Base-by-base conservation (phyloP, 2,329 filamentous ascomycete species). In the Ceratocystis diversiconidia region DNA sequence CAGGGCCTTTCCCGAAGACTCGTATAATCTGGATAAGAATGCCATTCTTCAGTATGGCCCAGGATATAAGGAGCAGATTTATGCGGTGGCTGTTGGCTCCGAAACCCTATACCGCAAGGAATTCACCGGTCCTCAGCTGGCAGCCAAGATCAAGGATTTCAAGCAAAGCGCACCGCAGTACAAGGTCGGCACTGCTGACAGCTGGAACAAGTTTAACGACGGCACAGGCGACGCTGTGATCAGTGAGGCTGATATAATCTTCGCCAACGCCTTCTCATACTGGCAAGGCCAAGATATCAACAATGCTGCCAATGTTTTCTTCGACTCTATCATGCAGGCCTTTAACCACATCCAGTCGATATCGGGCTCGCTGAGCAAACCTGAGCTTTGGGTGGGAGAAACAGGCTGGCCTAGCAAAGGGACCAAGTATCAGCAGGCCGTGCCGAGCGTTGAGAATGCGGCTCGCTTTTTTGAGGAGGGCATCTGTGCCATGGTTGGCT, bases 191-290 rank as follows among this genome's bases (percentile, higher is more conserved):
- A 88, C 84, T 10, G 86, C 86, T 6, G 86, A 89, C 75, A 84
- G 80, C 72, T 89, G 86, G 86, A 89, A 88, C 76, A 87, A 86
- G 75, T 85, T 79, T 71, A 79, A 81, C 60, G 85, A 88, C 72
- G 85, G 85, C 48, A 87, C 85, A 30, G 85, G 82, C 48, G 82
- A 89, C 73, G 77, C 81, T 15, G 76, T 88, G 69, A 82, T 88
- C 71, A 74, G 74, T 63, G 80, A 79, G 60, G 81, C 80, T 63
- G 83, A 87, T 63, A 82, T 88, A 66, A 75, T 79, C 66, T 76
- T 89, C 68, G 79, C 82, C 72, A 89, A 89, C 72, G 86, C 84
- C 30, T 89, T 89, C 72, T 81, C 83, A 41, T 89, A 87, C 79
- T 89, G 86, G 86, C 86, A 89, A 73, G 84, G 81, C 52, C 79